Evolutionary conservation across 495 filamentous ascomycete species (phyloP).

Genomic region (Cercophora sp.): DNA sequence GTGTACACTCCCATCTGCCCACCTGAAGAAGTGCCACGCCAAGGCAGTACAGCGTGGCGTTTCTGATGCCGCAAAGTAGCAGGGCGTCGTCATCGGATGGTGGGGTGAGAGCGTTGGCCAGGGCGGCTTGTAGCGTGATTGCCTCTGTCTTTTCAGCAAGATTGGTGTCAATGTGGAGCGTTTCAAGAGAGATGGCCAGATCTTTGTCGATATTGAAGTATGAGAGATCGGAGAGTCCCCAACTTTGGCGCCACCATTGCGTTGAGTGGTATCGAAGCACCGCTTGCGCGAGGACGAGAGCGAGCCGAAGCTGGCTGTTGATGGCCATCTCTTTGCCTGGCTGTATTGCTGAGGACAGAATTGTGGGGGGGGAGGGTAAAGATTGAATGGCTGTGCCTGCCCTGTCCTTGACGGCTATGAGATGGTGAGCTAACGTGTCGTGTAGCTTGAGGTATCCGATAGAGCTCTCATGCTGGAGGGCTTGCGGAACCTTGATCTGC

Average conservation of each 20-base stretch:
- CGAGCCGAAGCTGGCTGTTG: slow-evolving; percentile 1
- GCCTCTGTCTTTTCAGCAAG: not conserved
- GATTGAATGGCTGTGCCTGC: slow-evolving; percentile 4
- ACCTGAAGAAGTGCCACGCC: slow-evolving; percentile 16
- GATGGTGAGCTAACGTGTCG: not conserved
- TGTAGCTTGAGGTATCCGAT: slow-evolving; percentile 5
- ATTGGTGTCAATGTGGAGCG: slow-evolving; percentile 4
- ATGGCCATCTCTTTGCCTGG: not conserved
- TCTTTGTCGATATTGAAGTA: slow-evolving; percentile 9
- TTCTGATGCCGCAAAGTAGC: slow-evolving; percentile 5
- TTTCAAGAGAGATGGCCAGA: not conserved
- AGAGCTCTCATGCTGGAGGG: not conserved
- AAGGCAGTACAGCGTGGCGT: slow-evolving; percentile 7
- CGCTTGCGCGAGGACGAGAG: not conserved
- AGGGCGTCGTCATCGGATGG: not conserved
- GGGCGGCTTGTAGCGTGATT: not conserved
- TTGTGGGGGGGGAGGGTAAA: not conserved
- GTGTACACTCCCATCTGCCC: slow-evolving; percentile 12
- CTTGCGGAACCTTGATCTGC: not conserved
- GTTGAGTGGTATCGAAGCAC: slow-evolving; percentile 9
- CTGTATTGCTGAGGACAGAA: not conserved
- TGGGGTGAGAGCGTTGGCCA: not conserved
- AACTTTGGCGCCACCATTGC: slow-evolving; percentile 4
- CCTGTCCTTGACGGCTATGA: not conserved
- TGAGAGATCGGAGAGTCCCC: slow-evolving; percentile 7